phyloP scores from a whole-genome alignment of 805 yeast species.

The Candida pseudoglaebosa region DNA sequence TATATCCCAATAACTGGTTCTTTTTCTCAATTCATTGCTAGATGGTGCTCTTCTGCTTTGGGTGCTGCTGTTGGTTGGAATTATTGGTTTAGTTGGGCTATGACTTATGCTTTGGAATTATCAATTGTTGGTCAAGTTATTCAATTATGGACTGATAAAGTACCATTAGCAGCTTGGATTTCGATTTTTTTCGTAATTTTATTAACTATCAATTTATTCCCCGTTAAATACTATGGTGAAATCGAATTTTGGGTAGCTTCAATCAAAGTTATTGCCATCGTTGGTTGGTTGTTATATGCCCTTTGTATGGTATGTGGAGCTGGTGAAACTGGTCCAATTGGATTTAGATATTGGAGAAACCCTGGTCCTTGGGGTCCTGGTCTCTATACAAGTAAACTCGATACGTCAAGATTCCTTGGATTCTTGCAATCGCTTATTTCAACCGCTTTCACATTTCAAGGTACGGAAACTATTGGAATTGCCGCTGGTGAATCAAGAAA shows the following conservation, averaged over 20 bases:
- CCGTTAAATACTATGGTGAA: slow-evolving; percentile 71
- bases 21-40: slow-evolving; percentile 64
- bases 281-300: slow-evolving; percentile 67
- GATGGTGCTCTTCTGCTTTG: slow-evolving; percentile 65
- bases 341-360: slow-evolving; percentile 77
- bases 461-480: slow-evolving; percentile 72
- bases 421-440: slow-evolving; percentile 66
- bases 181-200: slow-evolving; percentile 58
- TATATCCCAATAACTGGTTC: slow-evolving; percentile 67
- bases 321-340: slow-evolving; percentile 64
- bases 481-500: slow-evolving; percentile 71
- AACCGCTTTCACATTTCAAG: slow-evolving; percentile 80
- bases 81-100: slow-evolving; percentile 77
- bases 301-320: slow-evolving; percentile 75
- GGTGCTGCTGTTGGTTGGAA: slow-evolving; percentile 72
- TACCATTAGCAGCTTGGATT: slow-evolving; percentile 73
- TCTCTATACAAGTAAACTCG: slow-evolving; percentile 41
- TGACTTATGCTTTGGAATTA: slow-evolving; percentile 71
- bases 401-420: slow-evolving; percentile 61
- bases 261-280: slow-evolving; percentile 61
- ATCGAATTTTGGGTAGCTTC: slow-evolving; percentile 72
- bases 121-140: slow-evolving; percentile 67
- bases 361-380: slow-evolving; percentile 78
- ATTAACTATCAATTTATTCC: slow-evolving; percentile 53
- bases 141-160: slow-evolving; percentile 62